Conservation (phyloP, 2,329 filamentous ascomycete species). For the Chaetomium olivaceum region DNA sequence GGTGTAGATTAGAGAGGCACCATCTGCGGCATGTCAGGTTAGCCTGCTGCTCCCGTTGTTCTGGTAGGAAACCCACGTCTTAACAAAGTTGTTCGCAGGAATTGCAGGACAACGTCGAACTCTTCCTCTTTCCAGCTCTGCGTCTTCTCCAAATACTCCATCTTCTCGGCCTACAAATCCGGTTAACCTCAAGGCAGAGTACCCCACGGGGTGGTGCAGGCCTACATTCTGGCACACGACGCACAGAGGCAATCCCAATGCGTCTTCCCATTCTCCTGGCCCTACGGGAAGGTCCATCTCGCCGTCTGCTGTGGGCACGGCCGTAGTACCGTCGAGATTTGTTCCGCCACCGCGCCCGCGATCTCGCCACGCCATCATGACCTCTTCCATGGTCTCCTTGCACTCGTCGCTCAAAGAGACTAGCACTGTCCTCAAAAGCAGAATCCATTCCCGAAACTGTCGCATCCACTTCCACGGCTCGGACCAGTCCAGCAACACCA, state of each 20-base stretch:
- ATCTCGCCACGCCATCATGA: conserved; percentile 78
- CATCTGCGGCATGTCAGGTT: conserved; percentile 55
- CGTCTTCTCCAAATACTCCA: conserved; percentile 85
- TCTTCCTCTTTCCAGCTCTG: conserved; percentile 94
- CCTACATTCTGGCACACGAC: conserved; percentile 94
- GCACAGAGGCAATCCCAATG: conserved; percentile 80
- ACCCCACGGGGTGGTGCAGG: neutral
- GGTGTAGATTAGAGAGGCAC: conserved; percentile 82
- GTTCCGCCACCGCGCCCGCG: conserved; percentile 66
- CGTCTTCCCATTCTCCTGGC: conserved; percentile 91
- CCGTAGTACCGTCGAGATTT: conserved; percentile 62
- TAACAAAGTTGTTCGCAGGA: conserved; percentile 82
- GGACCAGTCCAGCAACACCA: conserved; percentile 93
- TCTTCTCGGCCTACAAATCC: conserved; percentile 71
- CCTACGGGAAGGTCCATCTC: conserved; percentile 76
- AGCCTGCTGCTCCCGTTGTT: neutral
- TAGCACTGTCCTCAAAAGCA: conserved; percentile 76
- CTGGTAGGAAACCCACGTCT: conserved; percentile 62
- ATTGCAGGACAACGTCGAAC: conserved; percentile 94
- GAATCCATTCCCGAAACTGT: conserved; percentile 85
- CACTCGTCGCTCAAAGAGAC: conserved; percentile 72
- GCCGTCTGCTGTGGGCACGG: conserved; percentile 60
- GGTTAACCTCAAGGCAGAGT: conserved; percentile 29
- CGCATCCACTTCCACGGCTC: conserved; percentile 91
- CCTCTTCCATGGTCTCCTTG: conserved; percentile 82